Evolutionary conservation across 345 rosid species (phyloP), one percentile per base, ranked within the genome.

Genomic region (Pelargonium nanum): DNA sequence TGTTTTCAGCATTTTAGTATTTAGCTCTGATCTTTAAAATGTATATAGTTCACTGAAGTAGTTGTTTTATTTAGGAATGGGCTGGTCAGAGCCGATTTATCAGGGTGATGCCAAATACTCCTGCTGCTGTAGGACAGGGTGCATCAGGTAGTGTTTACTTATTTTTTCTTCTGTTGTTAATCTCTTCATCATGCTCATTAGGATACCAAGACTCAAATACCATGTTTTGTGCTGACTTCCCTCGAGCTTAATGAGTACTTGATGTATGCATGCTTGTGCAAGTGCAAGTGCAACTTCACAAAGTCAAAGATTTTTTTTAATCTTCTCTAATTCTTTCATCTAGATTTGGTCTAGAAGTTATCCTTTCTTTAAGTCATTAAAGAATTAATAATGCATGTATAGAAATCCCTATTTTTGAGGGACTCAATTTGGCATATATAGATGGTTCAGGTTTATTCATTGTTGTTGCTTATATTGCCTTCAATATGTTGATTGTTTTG

Each of bases 51-150:
- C 25, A 15, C 9, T 22, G 52, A 73, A 30, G 23, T 61, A 6
- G 24, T n/a, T 55, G 6, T 62, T 30, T 61, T 56, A 24, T 63
- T 52, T 67, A 93, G 96, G 91, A 80, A 59, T 93, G 96, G 97
- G 81, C 96, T 71, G 88, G 92, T 65, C 91, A 82, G 28, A 75
- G 77, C 51, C 83, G 92, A 56, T 81, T 89, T 63, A 75, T 89
- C 55, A 78, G 99, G 70, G 96, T 80, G 68, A 83, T 93, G 88
- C 97, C 99, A 28, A 93, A 93, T 70, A 89, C 97, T 53, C 94
- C 97, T 54, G 80, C 94, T 25, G 91, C 96, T 5, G 94, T 93
- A 52, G 87, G 95, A 5, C 86, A 81, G 79, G 99, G 83, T 57
- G 97, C 96, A 22, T 40, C 96, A 72, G 92, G 95, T 87, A 34